Percentiles rank a stretch among this genome's conserved stretches.
Evolutionary conservation across 108 stramenopile genomes (phyloP).

Genomic region (Nitzschia sp.): DNA sequence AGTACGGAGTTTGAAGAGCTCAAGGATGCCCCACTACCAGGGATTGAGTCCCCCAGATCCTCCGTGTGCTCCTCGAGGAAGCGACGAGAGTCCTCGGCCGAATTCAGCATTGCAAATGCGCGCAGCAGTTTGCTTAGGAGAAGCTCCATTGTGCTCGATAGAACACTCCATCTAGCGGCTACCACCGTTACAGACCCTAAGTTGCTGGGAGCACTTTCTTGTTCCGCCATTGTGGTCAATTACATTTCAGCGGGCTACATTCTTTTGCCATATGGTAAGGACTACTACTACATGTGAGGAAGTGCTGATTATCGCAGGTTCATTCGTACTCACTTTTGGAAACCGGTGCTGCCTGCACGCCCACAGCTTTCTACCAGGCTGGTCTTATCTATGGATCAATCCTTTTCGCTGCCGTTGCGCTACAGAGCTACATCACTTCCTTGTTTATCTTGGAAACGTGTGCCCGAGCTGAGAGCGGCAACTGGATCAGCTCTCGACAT

Average conservation of each 20-base stretch:
- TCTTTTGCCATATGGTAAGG: conserved; percentile 1
- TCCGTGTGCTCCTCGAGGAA: no score
- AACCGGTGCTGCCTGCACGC: not conserved
- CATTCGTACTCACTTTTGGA: no score
- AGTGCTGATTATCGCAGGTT: no score
- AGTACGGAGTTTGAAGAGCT: no score
- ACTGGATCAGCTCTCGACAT: not conserved
- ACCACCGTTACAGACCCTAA: not conserved
- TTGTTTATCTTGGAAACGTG: conserved; percentile 1
- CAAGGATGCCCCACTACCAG: no score
- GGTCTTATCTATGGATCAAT: not conserved
- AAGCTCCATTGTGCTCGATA: no score
- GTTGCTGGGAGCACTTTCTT: not conserved
- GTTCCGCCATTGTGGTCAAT: conserved; percentile 4
- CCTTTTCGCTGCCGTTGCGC: not conserved
- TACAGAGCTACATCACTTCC: conserved; percentile 4
- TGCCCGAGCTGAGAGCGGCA: not conserved
- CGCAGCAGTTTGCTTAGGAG: no score
- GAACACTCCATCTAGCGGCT: no score
- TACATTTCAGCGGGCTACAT: conserved; percentile 4
- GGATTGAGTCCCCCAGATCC: no score
- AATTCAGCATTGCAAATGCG: no score
- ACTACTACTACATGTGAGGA: no score
- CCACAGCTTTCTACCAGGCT: conserved; percentile 2
- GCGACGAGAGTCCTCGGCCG: no score